Base-by-base conservation (phyloP, 192 early-diverging fungal species). In the Paraglomus occultum region DNA sequence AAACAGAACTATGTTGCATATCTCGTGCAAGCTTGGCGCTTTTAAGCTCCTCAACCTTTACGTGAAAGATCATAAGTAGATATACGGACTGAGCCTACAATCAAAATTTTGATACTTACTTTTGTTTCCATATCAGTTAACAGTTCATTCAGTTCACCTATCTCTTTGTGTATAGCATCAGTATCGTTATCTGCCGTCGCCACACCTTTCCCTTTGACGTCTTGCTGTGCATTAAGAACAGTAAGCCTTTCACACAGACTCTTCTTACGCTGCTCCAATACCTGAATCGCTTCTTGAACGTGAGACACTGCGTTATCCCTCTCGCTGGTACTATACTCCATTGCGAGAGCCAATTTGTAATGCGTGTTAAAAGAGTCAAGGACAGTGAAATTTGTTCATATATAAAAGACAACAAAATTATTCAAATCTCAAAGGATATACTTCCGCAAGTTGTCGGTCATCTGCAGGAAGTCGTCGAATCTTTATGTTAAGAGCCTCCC, bases 311-410 rank as follows among this genome's bases (percentile, higher is more conserved):
- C 84, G 20, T 77, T 74, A 10, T 77, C 76, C 10, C 79, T 68
- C 44, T 79, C 64, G 22, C 80, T 73, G 1, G 85, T 81, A 51
- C n/a, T 67, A 45, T 79, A 85, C 63, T 90, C 89, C 10, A 88
- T 71, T 20, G 88, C 89, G 43, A 92, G 79, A 0, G 83, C 87
- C 20, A 89, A 77, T 64, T 88, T 90, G 64, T 87, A 92, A 73
- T 90, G 87, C 14, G 66, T 67, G 40, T 66, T 61, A 18, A 61
- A 39, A 15, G 42, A 31, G 46, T 64, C 62, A 64, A 64, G 46
- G 43, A 64, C 22, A 1, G 18, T 38, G 31, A 48, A 44, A 8
- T 17, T 64, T 23, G 31, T 31, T 31, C 3, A 31, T 31, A 31
- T 31, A 31, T 31, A 31, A 31, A 31, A 31, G 31, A 31, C 31